Percentiles rank a stretch among this genome's conserved stretches.
phyloP scores from a whole-genome alignment of 2,329 filamentous ascomycete genomes.

The Aspergillus ustus region DNA sequence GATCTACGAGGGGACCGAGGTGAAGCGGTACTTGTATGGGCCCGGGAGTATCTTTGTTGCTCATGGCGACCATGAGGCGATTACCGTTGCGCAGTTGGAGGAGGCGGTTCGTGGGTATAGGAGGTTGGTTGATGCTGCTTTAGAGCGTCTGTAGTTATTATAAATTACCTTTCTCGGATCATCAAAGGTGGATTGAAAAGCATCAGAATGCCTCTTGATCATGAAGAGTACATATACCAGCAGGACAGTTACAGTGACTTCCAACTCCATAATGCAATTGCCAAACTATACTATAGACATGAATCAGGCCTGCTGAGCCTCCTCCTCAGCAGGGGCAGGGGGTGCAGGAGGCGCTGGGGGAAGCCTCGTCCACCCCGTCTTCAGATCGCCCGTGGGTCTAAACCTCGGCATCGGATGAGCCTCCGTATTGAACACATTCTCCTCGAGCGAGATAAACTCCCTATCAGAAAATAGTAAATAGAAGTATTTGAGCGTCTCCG shows the following conservation, averaged over 20 bases:
- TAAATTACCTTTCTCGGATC: not conserved
- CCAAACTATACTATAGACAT: not conserved
- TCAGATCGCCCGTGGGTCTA: conserved; percentile 63
- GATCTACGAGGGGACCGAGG: conserved; percentile 63
- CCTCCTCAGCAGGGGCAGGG: not conserved
- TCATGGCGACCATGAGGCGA: conserved; percentile 79
- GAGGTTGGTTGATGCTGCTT: conserved; percentile 60
- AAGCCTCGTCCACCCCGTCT: conserved; percentile 45
- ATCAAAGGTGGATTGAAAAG: not conserved
- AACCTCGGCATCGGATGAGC: conserved; percentile 90
- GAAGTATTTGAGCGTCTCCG: conserved; percentile 97
- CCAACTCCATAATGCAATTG: not conserved
- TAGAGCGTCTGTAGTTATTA: conserved; percentile 17
- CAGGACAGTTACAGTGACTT: not conserved
- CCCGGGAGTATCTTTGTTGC: conserved; percentile 79
- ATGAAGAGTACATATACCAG: not conserved
- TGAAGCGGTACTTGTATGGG: conserved; percentile 64
- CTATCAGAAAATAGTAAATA: conserved; percentile 89
- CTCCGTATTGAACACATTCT: conserved; percentile 94
- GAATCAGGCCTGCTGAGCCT: not conserved
- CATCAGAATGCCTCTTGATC: not conserved
- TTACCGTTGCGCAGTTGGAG: conserved; percentile 77
- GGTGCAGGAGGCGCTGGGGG: not conserved
- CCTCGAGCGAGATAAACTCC: conserved; percentile 80
- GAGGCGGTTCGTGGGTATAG: conserved; percentile 79